A percentile compares a stretch with the other conserved stretches of the same genome.
phyloP scores from a whole-genome alignment of 2,329 filamentous ascomycete genomes.

The Huntiella bhutanensis region DNA sequence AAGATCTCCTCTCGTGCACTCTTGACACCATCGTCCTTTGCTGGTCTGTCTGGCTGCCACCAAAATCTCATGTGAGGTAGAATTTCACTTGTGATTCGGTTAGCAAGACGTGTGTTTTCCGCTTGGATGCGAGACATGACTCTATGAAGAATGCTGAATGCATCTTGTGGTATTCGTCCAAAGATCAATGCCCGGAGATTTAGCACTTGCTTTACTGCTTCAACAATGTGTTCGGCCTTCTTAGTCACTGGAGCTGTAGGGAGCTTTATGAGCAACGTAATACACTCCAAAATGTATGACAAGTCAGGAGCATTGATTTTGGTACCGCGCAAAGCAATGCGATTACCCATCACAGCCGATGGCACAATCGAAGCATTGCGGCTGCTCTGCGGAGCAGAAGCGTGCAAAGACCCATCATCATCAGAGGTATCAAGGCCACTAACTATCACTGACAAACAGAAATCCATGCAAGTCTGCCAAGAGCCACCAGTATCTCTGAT shows the following conservation, averaged over 20 bases:
- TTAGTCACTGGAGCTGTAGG: conserved; percentile 44
- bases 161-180: conserved; percentile 47
- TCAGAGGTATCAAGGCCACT: conserved; percentile 26
- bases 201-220: conserved; percentile 28
- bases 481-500: conserved; percentile 33
- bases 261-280: conserved; percentile 43
- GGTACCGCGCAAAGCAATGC: conserved; percentile 7
- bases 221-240: not conserved
- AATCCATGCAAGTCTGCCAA: conserved; percentile 52
- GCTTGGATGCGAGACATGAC: conserved; percentile 46
- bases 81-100: conserved; percentile 37
- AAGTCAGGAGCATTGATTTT: conserved; percentile 13
- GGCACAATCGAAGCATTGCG: conserved; percentile 12
- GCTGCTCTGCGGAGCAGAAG: conserved; percentile 18
- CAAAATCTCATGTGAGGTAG: conserved; percentile 54
- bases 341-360: conserved; percentile 8
- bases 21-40: conserved; percentile 40
- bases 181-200: conserved; percentile 36
- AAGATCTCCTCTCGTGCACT: conserved; percentile 61
- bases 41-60: conserved; percentile 55
- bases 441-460: conserved; percentile 48
- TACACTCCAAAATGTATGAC: conserved; percentile 42
- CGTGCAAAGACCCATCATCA: conserved; percentile 15
- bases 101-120: conserved; percentile 47
- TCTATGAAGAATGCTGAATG: conserved; percentile 58